Base-by-base conservation (phyloP, 352 stramenopile species). In the Thalassiosira mediterranea region DNA sequence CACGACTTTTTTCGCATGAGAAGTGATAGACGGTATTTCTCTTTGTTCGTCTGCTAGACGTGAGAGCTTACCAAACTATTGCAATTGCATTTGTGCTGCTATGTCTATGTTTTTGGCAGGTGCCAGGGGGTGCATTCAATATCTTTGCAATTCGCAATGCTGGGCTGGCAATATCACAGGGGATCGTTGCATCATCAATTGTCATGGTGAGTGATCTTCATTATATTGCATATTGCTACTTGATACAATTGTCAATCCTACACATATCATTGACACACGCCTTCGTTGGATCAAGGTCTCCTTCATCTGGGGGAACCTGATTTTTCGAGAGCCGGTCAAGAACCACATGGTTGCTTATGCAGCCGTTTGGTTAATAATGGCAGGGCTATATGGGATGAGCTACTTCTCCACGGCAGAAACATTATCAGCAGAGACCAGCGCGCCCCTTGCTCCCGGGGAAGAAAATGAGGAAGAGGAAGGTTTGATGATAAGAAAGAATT, bases 141-240 rank as follows among this genome's bases (percentile, higher is more conserved):
- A 81, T 86, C 32, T 83, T 83, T 63, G 67, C 71, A 32, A 75
- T 86, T 49, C 59, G 73, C 21, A 83, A 82, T 72, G 83, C 83
- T 10, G 87, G 87, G 7, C 69, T 93, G 23, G 87, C 85, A 8
- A 85, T 91, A 38, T 83, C 67, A n/a, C 84, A 89, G 61, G 87
- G 83, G 13, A 83, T 90, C 47, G 75, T 82, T 31, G 80, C 67
- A 25, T 86, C 71, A 15, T 83, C 83, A 10, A 90, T 91, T 78
- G 87, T 93, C 15, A 67, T 91, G 49, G 84, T 93, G 8, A n/a
- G n/a, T n/a, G n/a, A n/a, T n/a, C n/a, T n/a, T n/a, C n/a, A n/a
- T n/a, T n/a, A n/a, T n/a, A n/a, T n/a, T n/a, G n/a, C n/a, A n/a
- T n/a, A n/a, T n/a, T n/a, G n/a, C n/a, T n/a, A n/a, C n/a, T n/a